Evolutionary conservation across 208 protist genomes (phyloP).

Genomic region (Acanthamoeba lenticulata): DNA sequence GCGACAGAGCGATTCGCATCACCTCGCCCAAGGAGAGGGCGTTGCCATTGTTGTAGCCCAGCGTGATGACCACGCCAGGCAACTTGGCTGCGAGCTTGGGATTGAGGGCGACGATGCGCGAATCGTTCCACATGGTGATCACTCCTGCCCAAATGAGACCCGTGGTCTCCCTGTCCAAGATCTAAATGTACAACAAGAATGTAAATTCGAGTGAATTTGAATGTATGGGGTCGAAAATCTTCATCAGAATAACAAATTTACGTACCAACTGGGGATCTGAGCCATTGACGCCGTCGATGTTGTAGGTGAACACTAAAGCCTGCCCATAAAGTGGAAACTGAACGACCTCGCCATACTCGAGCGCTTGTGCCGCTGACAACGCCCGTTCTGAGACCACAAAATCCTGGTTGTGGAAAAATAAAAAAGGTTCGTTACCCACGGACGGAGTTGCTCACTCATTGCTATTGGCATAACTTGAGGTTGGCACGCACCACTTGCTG

Average conservation of each 20-base stretch:
- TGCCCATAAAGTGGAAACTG: not conserved
- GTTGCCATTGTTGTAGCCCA: not conserved
- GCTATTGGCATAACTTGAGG: too few species aligned
- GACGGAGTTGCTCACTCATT: too few species aligned
- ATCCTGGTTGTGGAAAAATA: not conserved
- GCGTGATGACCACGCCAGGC: not conserved
- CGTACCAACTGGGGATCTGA: not conserved
- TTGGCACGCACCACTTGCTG: too few species aligned
- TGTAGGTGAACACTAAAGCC: not conserved
- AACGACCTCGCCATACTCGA: not conserved
- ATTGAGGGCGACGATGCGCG: slow-evolving; percentile 4
- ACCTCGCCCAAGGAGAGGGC: not conserved
- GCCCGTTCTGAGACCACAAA: not conserved
- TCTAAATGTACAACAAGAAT: too few species aligned
- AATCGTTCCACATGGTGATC: slow-evolving; percentile 32
- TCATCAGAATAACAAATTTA: not conserved
- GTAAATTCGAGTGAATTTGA: too few species aligned
- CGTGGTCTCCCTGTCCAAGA: not conserved
- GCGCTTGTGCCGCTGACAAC: not conserved
- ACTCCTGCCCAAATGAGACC: not conserved
- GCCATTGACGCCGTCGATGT: not conserved
- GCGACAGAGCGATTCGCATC: not conserved
- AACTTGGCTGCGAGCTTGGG: slow-evolving; percentile 12
- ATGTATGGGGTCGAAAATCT: too few species aligned
- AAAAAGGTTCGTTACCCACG: too few species aligned